Percentiles rank a stretch among this genome's conserved stretches.
Evolutionary conservation across 257 asterid species (phyloP).

Genomic region (Salvia rosmarinus): DNA sequence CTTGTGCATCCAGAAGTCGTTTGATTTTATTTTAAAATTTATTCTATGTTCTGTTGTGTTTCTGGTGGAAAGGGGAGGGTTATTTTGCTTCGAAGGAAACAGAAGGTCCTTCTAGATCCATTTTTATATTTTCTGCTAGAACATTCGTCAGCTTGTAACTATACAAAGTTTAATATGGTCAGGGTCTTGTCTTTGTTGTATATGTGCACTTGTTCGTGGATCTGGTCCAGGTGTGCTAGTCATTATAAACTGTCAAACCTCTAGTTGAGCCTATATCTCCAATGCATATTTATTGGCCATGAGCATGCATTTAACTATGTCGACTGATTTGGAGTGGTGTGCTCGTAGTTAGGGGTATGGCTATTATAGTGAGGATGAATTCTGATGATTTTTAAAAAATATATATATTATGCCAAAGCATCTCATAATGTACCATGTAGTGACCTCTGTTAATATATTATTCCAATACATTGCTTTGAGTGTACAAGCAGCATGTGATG

Average conservation of each 20-base stretch:
- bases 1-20: not conserved
- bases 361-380: not conserved
- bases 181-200: not conserved
- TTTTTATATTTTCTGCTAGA: not conserved
- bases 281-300: not conserved
- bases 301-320: not conserved
- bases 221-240: not conserved
- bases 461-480: not conserved
- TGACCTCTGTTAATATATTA: not conserved
- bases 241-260: not conserved
- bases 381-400: not conserved
- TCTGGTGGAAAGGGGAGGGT: not conserved
- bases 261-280: not conserved
- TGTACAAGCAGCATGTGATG: not conserved
- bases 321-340: constrained; percentile 3
- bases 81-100: not conserved
- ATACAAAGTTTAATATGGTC: not conserved
- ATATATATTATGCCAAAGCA: not conserved
- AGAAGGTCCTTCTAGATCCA: not conserved
- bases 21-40: not conserved
- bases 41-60: not conserved
- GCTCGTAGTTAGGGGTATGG: not conserved
- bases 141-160: not conserved
- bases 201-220: not conserved
- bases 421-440: not conserved